These are phyloP conservation scores for Silybum marianum DNA, from an alignment of 129 eudicot genomes.

Conservation along the genomic window DNA sequence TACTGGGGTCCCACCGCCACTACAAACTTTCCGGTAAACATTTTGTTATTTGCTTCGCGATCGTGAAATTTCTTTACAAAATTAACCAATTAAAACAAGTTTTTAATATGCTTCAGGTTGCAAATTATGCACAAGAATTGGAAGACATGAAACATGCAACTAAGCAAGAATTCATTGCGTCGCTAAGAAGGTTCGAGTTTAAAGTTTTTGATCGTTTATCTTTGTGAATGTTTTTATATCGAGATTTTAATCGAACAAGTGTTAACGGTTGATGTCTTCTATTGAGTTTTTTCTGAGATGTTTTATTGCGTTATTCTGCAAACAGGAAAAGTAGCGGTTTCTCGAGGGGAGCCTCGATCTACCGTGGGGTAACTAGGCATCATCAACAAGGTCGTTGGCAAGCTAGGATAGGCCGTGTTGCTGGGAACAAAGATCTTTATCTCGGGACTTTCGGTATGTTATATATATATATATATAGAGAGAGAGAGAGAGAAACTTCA, in stretches of 20 bases:
- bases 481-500: no score
- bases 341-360: constrained; percentile 93
- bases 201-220: background rate
- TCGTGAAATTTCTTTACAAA: background rate
- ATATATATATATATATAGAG: no score
- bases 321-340: constrained; percentile 95
- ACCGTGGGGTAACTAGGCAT: constrained; percentile 97
- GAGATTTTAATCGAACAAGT: background rate
- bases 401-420: constrained; percentile 98
- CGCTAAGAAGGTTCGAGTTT: constrained; percentile 75
- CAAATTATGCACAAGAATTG: constrained; percentile 67
- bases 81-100: no score
- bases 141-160: constrained; percentile 85
- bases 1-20: constrained; percentile 97
- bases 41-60: background rate
- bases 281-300: background rate
- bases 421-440: constrained; percentile 93
- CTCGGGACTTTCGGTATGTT: constrained; percentile 84
- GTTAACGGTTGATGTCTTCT: background rate
- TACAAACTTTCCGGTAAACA: constrained; percentile 87
- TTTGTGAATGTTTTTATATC: no score
- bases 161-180: constrained; percentile 94
- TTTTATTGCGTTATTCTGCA: background rate
- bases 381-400: constrained; percentile 99
- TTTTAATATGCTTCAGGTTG: constrained; percentile 40